phyloP scores from a whole-genome alignment of 75 land plant genomes.

The Sequoia sempervirens region DNA sequence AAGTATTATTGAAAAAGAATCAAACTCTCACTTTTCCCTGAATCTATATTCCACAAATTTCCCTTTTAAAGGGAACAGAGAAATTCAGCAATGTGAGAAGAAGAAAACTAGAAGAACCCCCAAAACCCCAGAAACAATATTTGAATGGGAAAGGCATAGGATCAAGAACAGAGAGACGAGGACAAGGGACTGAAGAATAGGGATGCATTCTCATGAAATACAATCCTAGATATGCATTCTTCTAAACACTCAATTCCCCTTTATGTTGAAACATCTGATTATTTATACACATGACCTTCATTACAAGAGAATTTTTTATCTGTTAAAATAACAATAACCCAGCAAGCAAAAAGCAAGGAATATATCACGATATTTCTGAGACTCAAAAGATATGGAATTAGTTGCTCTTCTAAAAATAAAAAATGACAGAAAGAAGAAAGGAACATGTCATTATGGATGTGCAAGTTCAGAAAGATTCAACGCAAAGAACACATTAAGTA shows the following conservation, averaged over 20 bases:
- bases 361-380: neutral
- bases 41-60: neutral
- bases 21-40: neutral
- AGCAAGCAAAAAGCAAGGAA: neutral
- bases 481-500: neutral
- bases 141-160: neutral
- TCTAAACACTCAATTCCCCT: neutral
- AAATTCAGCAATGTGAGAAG: neutral
- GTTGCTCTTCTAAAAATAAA: neutral
- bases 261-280: neutral
- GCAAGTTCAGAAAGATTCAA: neutral
- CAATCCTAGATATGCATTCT: neutral
- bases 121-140: neutral
- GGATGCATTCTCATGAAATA: neutral
- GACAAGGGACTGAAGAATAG: neutral
- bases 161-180: neutral
- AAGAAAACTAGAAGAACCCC: neutral
- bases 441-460: neutral
- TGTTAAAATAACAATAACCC: neutral
- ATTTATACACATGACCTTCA: too few species aligned
- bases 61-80: neutral
- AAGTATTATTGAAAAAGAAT: neutral
- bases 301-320: neutral
- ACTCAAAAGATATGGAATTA: neutral
- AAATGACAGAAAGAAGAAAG: neutral